Evolutionary conservation across 768 basidiomycete species (phyloP), one percentile per base, ranked within the genome.

Genomic region (Rhizopogon sp.): DNA sequence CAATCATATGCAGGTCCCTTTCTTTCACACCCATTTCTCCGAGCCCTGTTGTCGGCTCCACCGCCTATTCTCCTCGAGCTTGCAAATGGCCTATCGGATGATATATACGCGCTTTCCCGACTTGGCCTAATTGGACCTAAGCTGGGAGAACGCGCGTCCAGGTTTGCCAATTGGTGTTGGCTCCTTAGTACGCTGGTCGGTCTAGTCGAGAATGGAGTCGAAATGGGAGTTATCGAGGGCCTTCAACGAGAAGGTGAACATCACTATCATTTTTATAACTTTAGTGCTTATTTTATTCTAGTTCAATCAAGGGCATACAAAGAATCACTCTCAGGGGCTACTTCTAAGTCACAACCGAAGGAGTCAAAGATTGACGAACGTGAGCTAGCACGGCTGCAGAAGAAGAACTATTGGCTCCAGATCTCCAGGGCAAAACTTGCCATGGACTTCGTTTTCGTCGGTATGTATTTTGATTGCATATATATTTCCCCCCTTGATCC

Each of bases 361-460:
- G 65, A 73, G 6, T 69, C 72, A 52, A 84, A 82, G 69, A 57
- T 81, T 3, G 88, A 91, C 64, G 83, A 87, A 61, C 84, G 79
- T 68, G 90, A 92, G 67, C 74, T 91, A 44, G 66, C 72, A 49
- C 73, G 87, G 42, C 78, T 94, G 37, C 79, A 80, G 66, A 77
- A 79, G 59, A 85, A 90, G 69, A 83, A 82, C 61, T 84, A 86
- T 62, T 93, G 90, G 90, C 72, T 93, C 45, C 82, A 82, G 60
- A 68, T 88, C 49, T 78, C 85, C 25, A 74, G 86, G 55, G 73
- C 76, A 53, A 93, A 93, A 74, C 73, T 93, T 56, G 63, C 79
- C 42, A 90, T 92, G 89, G 91, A 93, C 68, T 72, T 93, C 57
- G 82, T 91, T 63, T 93, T 93, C 71, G 91, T 92, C 65, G 91